Conservation (phyloP, 306 rosid genomes). For the Prunus salicina region DNA sequence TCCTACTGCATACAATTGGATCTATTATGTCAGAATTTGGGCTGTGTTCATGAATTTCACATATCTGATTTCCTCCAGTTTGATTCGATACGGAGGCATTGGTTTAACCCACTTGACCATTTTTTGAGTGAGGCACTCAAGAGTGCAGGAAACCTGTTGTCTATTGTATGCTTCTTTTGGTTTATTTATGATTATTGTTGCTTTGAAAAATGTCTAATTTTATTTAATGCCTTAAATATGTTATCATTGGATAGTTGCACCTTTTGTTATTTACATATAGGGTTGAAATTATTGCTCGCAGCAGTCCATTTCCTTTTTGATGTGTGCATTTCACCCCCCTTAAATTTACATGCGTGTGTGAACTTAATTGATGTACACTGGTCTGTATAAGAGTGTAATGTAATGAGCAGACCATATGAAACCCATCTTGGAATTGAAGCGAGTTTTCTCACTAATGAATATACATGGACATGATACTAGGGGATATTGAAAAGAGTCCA, state of each 20-base stretch:
- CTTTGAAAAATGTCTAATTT: not conserved
- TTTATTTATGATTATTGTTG: not conserved
- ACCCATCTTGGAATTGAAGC: not conserved
- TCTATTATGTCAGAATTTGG: conserved; percentile 9
- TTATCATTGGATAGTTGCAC: not conserved
- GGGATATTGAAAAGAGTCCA: not conserved
- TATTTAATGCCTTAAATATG: not conserved
- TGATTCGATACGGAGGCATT: conserved; percentile 6
- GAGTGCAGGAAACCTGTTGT: not conserved
- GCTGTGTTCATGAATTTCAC: not conserved
- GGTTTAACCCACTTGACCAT: not conserved
- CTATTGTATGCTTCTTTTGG: not conserved
- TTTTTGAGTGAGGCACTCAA: not conserved
- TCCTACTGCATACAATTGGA: conserved; percentile 9
- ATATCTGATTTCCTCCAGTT: not conserved
- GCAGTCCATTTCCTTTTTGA: not conserved
- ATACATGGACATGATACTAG: not conserved
- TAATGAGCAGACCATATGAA: not conserved
- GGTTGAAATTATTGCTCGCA: not conserved
- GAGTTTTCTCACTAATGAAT: not conserved
- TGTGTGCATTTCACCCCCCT: not conserved
- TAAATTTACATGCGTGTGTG: not conserved
- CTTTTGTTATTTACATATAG: not conserved
- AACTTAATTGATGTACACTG: not conserved
- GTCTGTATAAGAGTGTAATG: not conserved